Conservation (phyloP, 352 stramenopile genomes). For the Ochromonadaceae sp. region DNA sequence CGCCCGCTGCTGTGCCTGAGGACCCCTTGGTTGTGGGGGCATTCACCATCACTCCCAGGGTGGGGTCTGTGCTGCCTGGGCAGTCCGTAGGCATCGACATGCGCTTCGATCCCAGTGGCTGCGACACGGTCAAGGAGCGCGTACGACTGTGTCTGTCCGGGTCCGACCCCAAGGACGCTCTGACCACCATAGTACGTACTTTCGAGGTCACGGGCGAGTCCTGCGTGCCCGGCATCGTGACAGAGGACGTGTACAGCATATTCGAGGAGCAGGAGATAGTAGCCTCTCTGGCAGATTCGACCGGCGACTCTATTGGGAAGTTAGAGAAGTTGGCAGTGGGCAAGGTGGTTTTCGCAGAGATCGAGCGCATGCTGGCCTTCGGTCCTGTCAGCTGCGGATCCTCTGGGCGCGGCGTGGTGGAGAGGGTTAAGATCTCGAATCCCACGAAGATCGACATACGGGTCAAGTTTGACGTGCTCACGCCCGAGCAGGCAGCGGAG, state of each 20-base stretch:
- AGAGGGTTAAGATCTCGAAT: slow-evolving; percentile 85
- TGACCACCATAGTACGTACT: slow-evolving; percentile 35
- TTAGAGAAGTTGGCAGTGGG: slow-evolving; percentile 32
- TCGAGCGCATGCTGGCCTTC: slow-evolving; percentile 65
- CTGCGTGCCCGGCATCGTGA: slow-evolving; percentile 75
- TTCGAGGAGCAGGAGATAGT: slow-evolving; percentile 88
- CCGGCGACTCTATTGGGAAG: slow-evolving; percentile 21
- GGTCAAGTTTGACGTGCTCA: slow-evolving; percentile 55
- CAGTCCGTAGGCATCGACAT: slow-evolving; percentile 49
- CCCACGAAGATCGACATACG: slow-evolving; percentile 76
- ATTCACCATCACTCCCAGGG: slow-evolving; percentile 55
- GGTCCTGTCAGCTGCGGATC: slow-evolving; percentile 46
- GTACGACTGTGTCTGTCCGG: slow-evolving; percentile 50
- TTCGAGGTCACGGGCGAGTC: slow-evolving; percentile 77
- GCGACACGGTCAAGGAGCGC: slow-evolving; percentile 42
- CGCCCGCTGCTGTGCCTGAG: background rate
- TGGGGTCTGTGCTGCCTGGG: slow-evolving; percentile 60
- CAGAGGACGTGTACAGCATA: slow-evolving; percentile 62
- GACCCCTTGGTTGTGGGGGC: slow-evolving; percentile 43
- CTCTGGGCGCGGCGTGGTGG: slow-evolving; percentile 41
- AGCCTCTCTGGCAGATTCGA: slow-evolving; percentile 40
- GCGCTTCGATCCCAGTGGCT: slow-evolving; percentile 54
- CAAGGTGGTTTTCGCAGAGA: slow-evolving; percentile 56
- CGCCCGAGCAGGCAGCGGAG: slow-evolving; percentile 1
- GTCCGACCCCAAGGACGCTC: slow-evolving; percentile 38